Evolutionary conservation across 2,329 filamentous ascomycete species (phyloP).

Genomic region (Paraphoma chrysanthemicola): DNA sequence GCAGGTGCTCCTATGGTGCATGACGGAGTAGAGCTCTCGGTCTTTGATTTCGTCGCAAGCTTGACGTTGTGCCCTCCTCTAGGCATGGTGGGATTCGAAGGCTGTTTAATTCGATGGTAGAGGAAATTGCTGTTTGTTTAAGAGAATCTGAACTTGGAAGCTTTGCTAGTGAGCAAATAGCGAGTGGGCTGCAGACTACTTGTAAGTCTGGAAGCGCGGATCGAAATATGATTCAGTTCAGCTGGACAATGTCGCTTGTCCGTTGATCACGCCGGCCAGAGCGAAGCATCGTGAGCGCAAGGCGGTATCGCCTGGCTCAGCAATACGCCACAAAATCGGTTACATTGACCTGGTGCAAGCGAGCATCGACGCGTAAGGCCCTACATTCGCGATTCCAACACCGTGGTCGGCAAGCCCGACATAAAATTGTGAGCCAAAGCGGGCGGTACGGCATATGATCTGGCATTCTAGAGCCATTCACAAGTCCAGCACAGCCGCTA

Average conservation of each 20-base stretch:
- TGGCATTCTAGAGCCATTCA: background rate
- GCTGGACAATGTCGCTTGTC: background rate
- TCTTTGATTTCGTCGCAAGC: background rate
- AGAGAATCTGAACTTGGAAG: too few species aligned
- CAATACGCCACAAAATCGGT: background rate
- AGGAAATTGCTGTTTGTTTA: background rate
- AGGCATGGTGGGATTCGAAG: background rate
- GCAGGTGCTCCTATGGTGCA: background rate
- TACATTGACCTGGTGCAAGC: background rate
- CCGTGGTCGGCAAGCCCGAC: background rate
- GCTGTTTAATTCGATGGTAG: background rate
- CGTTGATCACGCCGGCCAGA: background rate
- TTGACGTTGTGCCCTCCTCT: conserved; percentile 5
- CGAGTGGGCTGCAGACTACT: background rate
- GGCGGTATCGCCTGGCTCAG: background rate
- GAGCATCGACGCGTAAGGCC: background rate
- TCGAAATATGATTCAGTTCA: background rate
- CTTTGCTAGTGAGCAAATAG: too few species aligned
- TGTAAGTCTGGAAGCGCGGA: background rate
- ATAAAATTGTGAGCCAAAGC: background rate
- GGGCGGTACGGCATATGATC: background rate
- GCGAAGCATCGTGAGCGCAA: background rate
- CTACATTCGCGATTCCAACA: background rate
- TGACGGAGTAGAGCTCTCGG: background rate
- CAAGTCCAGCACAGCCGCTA: background rate